Evolutionary conservation across 257 asterid genomes (phyloP).

Genomic region (Knoxia roxburghii): DNA sequence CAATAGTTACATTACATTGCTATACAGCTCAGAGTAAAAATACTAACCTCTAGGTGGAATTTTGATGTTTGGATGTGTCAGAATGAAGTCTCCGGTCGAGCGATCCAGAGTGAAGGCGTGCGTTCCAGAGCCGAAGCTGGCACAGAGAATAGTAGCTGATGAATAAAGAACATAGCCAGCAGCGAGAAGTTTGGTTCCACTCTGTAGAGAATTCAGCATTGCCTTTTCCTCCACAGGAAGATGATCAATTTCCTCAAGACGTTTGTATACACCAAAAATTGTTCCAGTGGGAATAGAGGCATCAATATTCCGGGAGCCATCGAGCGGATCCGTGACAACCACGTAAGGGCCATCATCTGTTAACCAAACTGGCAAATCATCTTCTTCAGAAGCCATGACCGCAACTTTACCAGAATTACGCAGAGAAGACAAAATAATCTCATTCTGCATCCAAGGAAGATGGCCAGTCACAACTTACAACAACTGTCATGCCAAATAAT

Average conservation of each 20-base stretch:
- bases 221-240: conserved; percentile 72
- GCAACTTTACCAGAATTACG: conserved; percentile 80
- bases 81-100: conserved; percentile 76
- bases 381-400: conserved; percentile 97
- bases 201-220: conserved; percentile 70
- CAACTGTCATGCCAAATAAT: conserved; percentile 4
- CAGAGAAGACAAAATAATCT: conserved; percentile 65
- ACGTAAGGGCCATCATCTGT: conserved; percentile 76
- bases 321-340: conserved; percentile 83
- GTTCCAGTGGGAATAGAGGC: conserved; percentile 98
- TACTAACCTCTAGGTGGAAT: conserved; percentile 77
- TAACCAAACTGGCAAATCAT: conserved; percentile 86
- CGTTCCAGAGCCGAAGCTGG: conserved; percentile 78
- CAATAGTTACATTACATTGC: too few species aligned
- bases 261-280: conserved; percentile 74
- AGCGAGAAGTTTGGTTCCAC: conserved; percentile 77
- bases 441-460: conserved; percentile 53
- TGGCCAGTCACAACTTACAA: conserved; percentile 6
- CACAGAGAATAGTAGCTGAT: conserved; percentile 81
- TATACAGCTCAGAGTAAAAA: background rate
- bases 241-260: conserved; percentile 70
- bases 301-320: conserved; percentile 88
- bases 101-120: conserved; percentile 79
- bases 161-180: conserved; percentile 88
- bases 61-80: conserved; percentile 62